Evolutionary conservation across 2,329 filamentous ascomycete species (phyloP), one percentile per base, ranked within the genome.

Genomic region (Xylariaceae sp.): DNA sequence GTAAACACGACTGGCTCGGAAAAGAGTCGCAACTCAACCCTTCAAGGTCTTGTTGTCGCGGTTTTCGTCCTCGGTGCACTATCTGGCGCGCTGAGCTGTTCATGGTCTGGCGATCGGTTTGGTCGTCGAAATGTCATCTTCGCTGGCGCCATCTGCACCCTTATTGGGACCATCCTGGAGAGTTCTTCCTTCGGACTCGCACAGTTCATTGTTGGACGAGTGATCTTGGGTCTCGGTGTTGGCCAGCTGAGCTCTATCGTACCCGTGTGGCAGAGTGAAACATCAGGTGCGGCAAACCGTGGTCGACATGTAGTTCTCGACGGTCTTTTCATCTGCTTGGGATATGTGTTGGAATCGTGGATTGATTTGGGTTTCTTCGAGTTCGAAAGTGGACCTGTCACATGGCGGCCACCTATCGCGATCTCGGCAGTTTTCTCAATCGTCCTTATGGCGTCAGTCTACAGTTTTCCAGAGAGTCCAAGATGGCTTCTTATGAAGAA

Each of bases 281-380:
- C 67, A 12, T 65, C 66, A 16, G 65, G 65, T 1, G 66, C 73
- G 10, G 67, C 69, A 38, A 70, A 76, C 56, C 70, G 76, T 31
- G 77, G 77, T 31, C 63, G 63, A n/a, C 65, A 71, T 48, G 71
- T 74, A 38, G 68, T 72, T 13, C 60, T 73, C 1, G 65, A 66
- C 14, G 71, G 69, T 14, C 50, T 70, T 3, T 71, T 70, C 56
- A 70, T 70, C 39, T 69, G 67, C 31, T 54, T 69, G 22, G 69
- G 69, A 19, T 70, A 66, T 51, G 69, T 71, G 5, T 63, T 76
- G 17, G 71, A 72, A 45, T 69, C 71, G 11, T 77, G 74, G 74
- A 71, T 76, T 55, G 69, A 76, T 61, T 64, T 76, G 16, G 74
- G 69, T n/a, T 75, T 75, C 60, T 75, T 64, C 57, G 64, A 63